A percentile compares a stretch with the other conserved stretches of the same genome.
Evolutionary conservation across 2,329 filamentous ascomycete genomes (phyloP).

Genomic region (Chalaropsis thielavioides): DNA sequence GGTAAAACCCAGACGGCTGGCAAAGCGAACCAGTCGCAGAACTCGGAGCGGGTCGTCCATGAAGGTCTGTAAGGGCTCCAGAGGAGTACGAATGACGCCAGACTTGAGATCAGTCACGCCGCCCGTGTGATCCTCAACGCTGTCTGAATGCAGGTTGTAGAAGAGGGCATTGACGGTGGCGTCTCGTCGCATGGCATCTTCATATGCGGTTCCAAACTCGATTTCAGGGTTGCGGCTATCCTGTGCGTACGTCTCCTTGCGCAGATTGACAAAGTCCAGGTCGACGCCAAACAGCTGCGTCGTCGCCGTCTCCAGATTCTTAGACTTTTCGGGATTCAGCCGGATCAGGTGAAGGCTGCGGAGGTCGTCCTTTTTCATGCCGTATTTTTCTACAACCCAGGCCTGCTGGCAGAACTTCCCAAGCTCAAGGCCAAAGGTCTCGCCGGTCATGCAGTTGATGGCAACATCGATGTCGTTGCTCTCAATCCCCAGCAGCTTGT

Average conservation of each 20-base stretch:
- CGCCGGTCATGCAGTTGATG: constrained; percentile 74
- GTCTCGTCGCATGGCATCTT: constrained; percentile 80
- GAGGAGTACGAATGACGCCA: constrained; percentile 65
- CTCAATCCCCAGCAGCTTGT: constrained; percentile 58
- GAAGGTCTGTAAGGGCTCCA: constrained; percentile 84
- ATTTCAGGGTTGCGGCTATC: constrained; percentile 81
- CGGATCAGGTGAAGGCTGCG: constrained; percentile 76
- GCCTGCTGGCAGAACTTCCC: constrained; percentile 50
- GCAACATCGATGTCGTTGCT: constrained; percentile 76
- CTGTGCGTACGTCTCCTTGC: constrained; percentile 82
- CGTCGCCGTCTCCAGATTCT: constrained; percentile 85
- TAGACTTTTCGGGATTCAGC: constrained; percentile 89
- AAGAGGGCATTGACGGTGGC: constrained; percentile 93
- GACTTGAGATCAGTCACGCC: constrained; percentile 62
- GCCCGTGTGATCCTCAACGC: constrained; percentile 73
- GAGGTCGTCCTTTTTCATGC: constrained; percentile 42
- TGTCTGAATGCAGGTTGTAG: constrained; percentile 71
- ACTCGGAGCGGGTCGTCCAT: constrained; percentile 85
- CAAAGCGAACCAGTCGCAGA: constrained; percentile 75
- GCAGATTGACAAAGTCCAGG: constrained; percentile 84
- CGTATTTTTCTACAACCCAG: constrained; percentile 47
- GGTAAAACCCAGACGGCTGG: constrained; percentile 63
- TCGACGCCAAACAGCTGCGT: constrained; percentile 75
- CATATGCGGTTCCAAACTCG: constrained; percentile 82
- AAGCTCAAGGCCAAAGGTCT: constrained; percentile 56